A percentile compares a stretch with the other conserved stretches of the same genome.
Conservation (phyloP, 192 early-diverging fungal species). For the Backusella psychrophila region DNA sequence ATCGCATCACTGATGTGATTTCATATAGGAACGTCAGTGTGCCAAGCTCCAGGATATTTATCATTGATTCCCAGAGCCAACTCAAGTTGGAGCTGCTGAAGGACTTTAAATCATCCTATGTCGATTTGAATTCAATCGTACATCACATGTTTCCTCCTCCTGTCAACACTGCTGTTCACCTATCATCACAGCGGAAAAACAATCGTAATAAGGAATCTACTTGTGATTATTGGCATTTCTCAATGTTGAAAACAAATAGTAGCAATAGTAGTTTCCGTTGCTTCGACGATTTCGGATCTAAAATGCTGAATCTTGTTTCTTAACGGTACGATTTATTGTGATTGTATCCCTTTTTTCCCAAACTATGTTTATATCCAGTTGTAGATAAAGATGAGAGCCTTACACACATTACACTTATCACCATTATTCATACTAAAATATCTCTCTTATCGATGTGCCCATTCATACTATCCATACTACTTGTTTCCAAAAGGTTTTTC, state of each 20-base stretch:
- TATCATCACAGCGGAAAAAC: background rate
- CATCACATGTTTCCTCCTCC: conserved; percentile 95
- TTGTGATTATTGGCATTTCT: background rate
- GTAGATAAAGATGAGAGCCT: too few species aligned
- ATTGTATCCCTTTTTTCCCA: background rate
- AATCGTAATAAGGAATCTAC: background rate
- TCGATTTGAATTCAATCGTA: conserved; percentile 88
- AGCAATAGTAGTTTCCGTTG: background rate
- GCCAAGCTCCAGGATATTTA: conserved; percentile 91
- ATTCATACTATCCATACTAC: background rate
- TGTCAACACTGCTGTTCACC: conserved; percentile 30
- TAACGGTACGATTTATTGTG: background rate
- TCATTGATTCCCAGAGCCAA: conserved; percentile 89
- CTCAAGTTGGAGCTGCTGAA: conserved; percentile 87
- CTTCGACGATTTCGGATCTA: background rate
- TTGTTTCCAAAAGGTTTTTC: background rate
- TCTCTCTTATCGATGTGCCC: background rate
- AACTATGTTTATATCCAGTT: too few species aligned
- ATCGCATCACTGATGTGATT: conserved; percentile 88
- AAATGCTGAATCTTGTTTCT: background rate
- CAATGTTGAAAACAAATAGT: background rate
- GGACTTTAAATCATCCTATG: conserved; percentile 83
- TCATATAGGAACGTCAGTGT: conserved; percentile 93
- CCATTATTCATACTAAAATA: background rate
- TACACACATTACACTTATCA: background rate